These are phyloP conservation scores for Neurospora cerealis DNA, from an alignment of 495 filamentous ascomycete genomes.

Conservation along the genomic window DNA sequence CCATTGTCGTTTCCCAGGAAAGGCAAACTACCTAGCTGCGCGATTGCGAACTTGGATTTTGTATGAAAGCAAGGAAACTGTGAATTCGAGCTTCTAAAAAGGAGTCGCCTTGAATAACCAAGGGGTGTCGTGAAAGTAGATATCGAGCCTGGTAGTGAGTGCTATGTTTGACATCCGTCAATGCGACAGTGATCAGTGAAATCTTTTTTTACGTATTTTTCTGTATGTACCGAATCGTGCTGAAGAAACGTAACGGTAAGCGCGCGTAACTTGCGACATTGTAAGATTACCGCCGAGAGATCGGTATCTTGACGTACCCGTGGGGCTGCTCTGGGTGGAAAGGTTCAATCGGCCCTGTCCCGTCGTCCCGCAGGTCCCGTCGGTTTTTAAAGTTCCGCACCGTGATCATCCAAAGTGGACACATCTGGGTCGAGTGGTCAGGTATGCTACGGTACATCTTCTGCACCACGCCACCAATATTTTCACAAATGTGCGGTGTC, in stretches of 20 bases:
- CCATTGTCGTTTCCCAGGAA: conserved; percentile 7
- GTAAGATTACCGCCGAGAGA: not conserved
- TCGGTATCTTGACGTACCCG: not conserved
- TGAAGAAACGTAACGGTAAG: not conserved
- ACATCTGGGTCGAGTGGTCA: not conserved
- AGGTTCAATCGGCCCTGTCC: not conserved
- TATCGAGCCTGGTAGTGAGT: not conserved
- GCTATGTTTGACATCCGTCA: not conserved
- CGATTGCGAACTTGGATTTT: not conserved
- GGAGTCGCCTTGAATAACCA: not conserved
- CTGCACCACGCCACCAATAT: not conserved
- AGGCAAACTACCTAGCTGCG: not conserved
- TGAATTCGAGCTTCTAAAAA: not conserved
- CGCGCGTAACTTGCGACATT: not conserved
- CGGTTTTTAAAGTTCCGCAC: not conserved
- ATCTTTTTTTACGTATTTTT: not conserved
- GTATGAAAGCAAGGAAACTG: not conserved
- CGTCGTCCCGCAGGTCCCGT: not conserved
- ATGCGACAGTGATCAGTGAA: not conserved
- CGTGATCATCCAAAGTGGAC: not conserved
- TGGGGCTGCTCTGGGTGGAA: not conserved
- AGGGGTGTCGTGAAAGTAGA: not conserved
- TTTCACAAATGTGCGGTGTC: not conserved
- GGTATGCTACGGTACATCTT: not conserved
- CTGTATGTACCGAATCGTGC: not conserved